Base-by-base conservation (phyloP, 1,284 basidiomycete genomes). In the Sporisorium sorghi region DNA sequence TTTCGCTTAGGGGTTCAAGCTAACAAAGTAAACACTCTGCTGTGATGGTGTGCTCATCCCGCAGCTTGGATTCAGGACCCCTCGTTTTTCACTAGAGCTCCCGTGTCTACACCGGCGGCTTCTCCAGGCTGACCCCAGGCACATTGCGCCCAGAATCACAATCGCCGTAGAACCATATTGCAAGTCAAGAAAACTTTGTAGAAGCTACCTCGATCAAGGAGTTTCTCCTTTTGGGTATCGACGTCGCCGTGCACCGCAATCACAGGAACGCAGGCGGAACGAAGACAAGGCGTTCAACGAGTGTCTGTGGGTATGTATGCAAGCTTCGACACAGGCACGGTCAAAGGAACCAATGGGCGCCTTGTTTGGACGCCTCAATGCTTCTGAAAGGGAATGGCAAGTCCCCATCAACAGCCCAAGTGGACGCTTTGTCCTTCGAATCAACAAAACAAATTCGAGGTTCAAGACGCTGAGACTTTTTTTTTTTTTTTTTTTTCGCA, bases 401-500 rank as follows among this genome's bases (percentile, higher is more conserved):
- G n/a, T 26, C 46, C 44, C 44, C 46, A 47, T 28, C 28, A n/a
- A 15, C 15, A 47, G 24, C 17, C 37, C 30, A 30, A 19, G 5
- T 30, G n/a, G n/a, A n/a, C 9, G 5, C 9, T 30, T n/a, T 30
- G 5, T 47, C n/a, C n/a, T 24, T 12, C 43, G 43, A 44, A 47
- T 32, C 46, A 32, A 47, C 46, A 47, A 47, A 47, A 47, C 26
- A 30, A 19, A 30, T 47, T 47, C 46, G 28, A 47, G 46, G 52
- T 39, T 43, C 28, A 12, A 43, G 19, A 35, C 12, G 17, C 43
- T 56, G 54, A 56, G 54, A 56, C 54, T 48, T 26, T n/a, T 33
- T 24, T 24, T n/a, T n/a, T n/a, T 48, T 26, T n/a, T 33, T 24
- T 24, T 48, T 26, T n/a, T 33, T 24, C n/a, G 15, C 43, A 24